Base-by-base conservation (phyloP, 1,139 yeast species). In the Yamadazyma songkhlaensis region DNA sequence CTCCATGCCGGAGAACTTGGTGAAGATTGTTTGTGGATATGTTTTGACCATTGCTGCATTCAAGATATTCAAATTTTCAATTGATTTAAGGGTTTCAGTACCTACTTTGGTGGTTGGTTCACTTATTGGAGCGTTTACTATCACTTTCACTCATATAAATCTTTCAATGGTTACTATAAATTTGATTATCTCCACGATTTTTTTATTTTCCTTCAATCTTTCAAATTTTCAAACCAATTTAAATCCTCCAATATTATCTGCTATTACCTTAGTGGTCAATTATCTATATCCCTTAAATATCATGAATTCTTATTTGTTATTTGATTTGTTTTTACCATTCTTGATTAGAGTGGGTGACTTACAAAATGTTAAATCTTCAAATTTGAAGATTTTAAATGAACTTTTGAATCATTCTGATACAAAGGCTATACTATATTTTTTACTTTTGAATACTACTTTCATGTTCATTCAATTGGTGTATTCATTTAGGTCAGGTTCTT, bases 381-480 rank as follows among this genome's bases (percentile, higher is more conserved):
- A 34, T 23, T n/a, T 34, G 12, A 39, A 39, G 3, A 54, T 62
- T 3, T 36, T 64, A 15, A 51, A 47, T 25, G 65, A 81, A 48
- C 54, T 84, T 34, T 64, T 81, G 36, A 54, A 62, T 31, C 83
- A 89, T 50, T 67, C 77, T 20, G 97, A 89, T 49, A 89, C 97
- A 1, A 72, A 86, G 46, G 89, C 95, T 25, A 94, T 94, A 26
- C 90, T 92, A 58, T 84, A 87, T 44, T 94, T 92, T 53, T 63
- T 94, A 35, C 59, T 92, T 42, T 71, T 94, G 42, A 94, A 94
- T 61, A 79, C 95, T 15, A 77, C 92, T 2, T 94, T 92, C 61
- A 94, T 94, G 99, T 78, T 94, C 53, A 82, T 94, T 31, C 98
- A 94, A 61, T 72, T 92, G 47, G 64, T 90, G 11, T 94, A 94